Percentiles rank a stretch among this genome's conserved stretches.
These are phyloP conservation scores for Rhodotorula sp. DNA, from an alignment of 1,284 basidiomycete genomes.

Conservation along the genomic window DNA sequence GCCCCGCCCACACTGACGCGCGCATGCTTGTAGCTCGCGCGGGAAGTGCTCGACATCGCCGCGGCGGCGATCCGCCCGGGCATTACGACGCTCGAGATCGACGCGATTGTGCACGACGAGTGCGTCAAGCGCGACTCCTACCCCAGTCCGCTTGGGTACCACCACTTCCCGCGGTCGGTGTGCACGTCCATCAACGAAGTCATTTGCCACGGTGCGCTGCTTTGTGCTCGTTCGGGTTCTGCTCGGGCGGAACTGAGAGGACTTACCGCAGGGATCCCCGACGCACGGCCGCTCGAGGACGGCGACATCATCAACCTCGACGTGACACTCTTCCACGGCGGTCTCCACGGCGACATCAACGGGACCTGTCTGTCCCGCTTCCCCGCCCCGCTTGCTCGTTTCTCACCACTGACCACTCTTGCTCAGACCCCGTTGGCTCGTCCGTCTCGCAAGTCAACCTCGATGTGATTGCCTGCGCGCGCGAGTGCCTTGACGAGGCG, in stretches of 20 bases:
- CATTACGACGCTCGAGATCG: conserved; percentile 92
- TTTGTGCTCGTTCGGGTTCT: conserved; percentile 30
- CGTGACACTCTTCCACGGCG: conserved; percentile 66
- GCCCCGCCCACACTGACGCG: neutral
- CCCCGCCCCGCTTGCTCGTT: neutral
- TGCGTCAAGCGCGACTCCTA: conserved; percentile 89
- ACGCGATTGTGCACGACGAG: conserved; percentile 90
- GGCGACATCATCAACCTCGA: conserved; percentile 94
- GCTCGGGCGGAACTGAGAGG: conserved; percentile 31
- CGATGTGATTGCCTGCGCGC: conserved; percentile 71
- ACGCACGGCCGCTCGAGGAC: conserved; percentile 77
- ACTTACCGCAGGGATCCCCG: conserved; percentile 70
- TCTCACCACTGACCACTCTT: neutral
- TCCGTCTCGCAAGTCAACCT: conserved; percentile 63
- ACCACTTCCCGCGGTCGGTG: conserved; percentile 89
- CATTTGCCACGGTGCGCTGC: conserved; percentile 72
- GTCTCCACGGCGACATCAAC: conserved; percentile 85
- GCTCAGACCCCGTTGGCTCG: conserved; percentile 28
- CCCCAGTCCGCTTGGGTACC: conserved; percentile 92
- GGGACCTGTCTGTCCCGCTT: conserved; percentile 52
- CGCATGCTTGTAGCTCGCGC: conserved; percentile 63
- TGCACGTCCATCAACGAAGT: conserved; percentile 86
- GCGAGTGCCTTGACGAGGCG: conserved; percentile 77
- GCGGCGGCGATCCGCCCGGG: conserved; percentile 83
- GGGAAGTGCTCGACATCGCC: conserved; percentile 88